Conservation (phyloP, 2,329 filamentous ascomycete species). For the Lasiodiplodia sp. region DNA sequence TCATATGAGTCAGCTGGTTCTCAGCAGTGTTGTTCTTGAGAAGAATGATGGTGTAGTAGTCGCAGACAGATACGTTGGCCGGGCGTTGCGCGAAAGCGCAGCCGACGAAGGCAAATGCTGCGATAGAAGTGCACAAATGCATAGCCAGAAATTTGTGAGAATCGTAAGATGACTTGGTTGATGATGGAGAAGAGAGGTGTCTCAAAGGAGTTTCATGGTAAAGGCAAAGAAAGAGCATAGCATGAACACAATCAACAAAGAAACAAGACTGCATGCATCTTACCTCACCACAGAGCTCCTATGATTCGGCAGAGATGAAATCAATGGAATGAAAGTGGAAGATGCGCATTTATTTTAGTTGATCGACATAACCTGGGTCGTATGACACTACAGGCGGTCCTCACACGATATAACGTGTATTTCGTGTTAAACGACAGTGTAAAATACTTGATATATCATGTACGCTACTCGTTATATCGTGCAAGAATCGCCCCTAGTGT, state of each 20-base stretch:
- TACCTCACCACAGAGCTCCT: background rate
- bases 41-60: constrained; percentile 69
- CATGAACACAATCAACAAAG: background rate
- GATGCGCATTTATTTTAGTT: too few relatives aligned
- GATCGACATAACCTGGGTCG: too few relatives aligned
- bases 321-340: too few relatives aligned
- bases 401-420: too few relatives aligned
- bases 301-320: too few relatives aligned
- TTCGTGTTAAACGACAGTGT: too few relatives aligned
- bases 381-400: too few relatives aligned
- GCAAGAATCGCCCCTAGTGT: too few relatives aligned
- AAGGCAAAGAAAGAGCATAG: background rate
- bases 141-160: background rate
- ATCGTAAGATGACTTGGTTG: background rate
- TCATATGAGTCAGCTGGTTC: constrained; percentile 65
- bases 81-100: constrained; percentile 30
- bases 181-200: background rate
- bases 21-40: constrained; percentile 65
- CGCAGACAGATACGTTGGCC: constrained; percentile 62
- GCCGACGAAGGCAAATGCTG: constrained; percentile 25
- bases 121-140: background rate
- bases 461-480: too few relatives aligned
- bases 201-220: background rate
- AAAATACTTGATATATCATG: too few relatives aligned
- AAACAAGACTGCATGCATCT: background rate